Conservation (phyloP, 352 stramenopile species). For the Pythium rishiriense region DNA sequence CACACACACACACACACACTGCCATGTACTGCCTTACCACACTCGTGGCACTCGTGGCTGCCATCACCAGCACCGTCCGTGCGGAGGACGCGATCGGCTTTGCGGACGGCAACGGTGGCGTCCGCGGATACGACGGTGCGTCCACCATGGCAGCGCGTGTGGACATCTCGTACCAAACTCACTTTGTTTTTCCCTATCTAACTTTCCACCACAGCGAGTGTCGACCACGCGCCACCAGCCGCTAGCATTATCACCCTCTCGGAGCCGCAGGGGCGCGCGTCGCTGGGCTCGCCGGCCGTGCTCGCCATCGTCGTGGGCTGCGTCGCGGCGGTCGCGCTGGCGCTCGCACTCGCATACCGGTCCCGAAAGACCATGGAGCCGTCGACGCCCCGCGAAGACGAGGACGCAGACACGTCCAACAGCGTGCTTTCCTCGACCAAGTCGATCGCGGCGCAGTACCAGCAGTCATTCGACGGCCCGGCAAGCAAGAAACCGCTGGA, state of each 20-base stretch:
- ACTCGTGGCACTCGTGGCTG: too few species aligned
- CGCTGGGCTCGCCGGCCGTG: neutral
- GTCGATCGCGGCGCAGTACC: neutral
- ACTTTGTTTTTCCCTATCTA: too few species aligned
- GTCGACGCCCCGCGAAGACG: neutral
- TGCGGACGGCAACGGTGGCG: neutral
- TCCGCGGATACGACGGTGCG: slow-evolving; percentile 1
- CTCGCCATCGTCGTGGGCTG: slow-evolving; percentile 1
- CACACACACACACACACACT: too few species aligned
- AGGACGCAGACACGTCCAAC: neutral
- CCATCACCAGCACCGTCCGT: neutral
- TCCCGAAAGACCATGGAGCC: neutral
- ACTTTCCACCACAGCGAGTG: neutral
- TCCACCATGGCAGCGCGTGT: too few species aligned
- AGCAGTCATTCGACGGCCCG: slow-evolving; percentile 1
- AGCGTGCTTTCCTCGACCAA: neutral
- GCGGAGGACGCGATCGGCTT: neutral
- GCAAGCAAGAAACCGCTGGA: neutral
- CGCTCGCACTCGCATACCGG: neutral
- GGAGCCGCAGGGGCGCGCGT: neutral
- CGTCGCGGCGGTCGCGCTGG: neutral
- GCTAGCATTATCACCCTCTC: neutral
- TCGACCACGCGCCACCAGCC: neutral
- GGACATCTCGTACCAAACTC: too few species aligned
- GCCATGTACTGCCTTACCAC: too few species aligned